A percentile compares a stretch with the other conserved stretches of the same genome.
Evolutionary conservation across 805 yeast genomes (phyloP).

Genomic region (Hanseniaspora lachancei): DNA sequence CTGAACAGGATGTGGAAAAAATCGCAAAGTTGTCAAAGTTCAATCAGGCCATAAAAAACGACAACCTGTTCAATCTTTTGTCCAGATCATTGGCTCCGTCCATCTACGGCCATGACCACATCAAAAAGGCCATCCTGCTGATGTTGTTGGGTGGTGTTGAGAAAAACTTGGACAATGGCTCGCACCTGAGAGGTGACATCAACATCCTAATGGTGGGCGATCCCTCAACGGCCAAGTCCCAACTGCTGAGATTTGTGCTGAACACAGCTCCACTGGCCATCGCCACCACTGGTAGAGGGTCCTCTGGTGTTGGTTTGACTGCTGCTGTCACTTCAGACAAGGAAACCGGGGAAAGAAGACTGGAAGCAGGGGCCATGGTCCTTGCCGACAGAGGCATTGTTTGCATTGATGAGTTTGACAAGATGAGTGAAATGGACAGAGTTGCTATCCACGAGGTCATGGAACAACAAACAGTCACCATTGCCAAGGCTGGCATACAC

Average conservation of each 20-base stretch:
- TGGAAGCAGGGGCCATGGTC: conserved; percentile 99
- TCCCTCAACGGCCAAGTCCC: conserved; percentile 97
- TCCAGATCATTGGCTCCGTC: conserved; percentile 89
- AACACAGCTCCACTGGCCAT: conserved; percentile 92
- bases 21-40: conserved; percentile 67
- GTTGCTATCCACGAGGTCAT: conserved; percentile 98
- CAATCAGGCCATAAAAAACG: conserved; percentile 46
- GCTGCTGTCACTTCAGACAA: conserved; percentile 95
- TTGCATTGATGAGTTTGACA: conserved; percentile 97
- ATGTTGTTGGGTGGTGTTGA: conserved; percentile 92
- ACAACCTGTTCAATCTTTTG: conserved; percentile 58
- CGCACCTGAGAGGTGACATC: conserved; percentile 96
- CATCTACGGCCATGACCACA: conserved; percentile 82
- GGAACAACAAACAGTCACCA: conserved; percentile 98
- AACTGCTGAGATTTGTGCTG: conserved; percentile 83
- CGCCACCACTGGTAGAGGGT: conserved; percentile 97
- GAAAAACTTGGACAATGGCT: conserved; percentile 84
- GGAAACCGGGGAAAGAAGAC: conserved; percentile 90
- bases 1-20: conserved; percentile 73
- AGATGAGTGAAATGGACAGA: conserved; percentile 92
- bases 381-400: conserved; percentile 94
- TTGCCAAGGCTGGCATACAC: conserved; percentile 97
- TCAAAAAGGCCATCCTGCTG: conserved; percentile 78
- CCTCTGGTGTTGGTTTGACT: conserved; percentile 99
- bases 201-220: conserved; percentile 95